Evolutionary conservation across 495 filamentous ascomycete genomes (phyloP).

Genomic region (Talaromyces thailandensis): DNA sequence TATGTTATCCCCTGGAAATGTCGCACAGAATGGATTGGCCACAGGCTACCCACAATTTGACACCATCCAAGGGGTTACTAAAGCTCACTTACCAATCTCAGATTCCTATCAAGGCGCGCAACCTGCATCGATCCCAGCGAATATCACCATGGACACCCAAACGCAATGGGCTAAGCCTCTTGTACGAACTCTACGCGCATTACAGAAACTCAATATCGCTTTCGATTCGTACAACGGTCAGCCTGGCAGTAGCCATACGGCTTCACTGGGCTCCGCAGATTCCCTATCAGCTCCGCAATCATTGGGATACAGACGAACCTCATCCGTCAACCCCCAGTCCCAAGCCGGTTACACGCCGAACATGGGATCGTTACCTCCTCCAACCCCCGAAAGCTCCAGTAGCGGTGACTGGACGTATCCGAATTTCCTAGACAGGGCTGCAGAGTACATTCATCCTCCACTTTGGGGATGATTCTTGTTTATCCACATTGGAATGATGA

Average conservation of each 20-base stretch:
- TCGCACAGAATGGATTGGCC: neutral
- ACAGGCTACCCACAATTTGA: constrained; percentile 12
- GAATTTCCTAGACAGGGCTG: constrained; percentile 35
- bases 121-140: constrained; percentile 19
- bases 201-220: constrained; percentile 36
- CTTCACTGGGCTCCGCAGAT: neutral
- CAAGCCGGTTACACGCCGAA: constrained; percentile 24
- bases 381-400: constrained; percentile 38
- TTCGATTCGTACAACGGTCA: constrained; percentile 19
- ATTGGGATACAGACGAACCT: neutral
- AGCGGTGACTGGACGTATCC: constrained; percentile 40
- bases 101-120: constrained; percentile 12
- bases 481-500: neutral
- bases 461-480: constrained; percentile 26
- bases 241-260: neutral
- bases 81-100: constrained; percentile 13
- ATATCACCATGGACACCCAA: constrained; percentile 23
- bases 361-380: constrained; percentile 31
- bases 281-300: neutral
- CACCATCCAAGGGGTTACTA: constrained; percentile 23
- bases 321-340: constrained; percentile 7
- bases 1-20: neutral
- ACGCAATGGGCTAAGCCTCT: constrained; percentile 40
- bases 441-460: constrained; percentile 40
- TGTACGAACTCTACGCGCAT: constrained; percentile 35